Conservation (phyloP, 2,329 filamentous ascomycete species). For the Diplodia seriata region DNA sequence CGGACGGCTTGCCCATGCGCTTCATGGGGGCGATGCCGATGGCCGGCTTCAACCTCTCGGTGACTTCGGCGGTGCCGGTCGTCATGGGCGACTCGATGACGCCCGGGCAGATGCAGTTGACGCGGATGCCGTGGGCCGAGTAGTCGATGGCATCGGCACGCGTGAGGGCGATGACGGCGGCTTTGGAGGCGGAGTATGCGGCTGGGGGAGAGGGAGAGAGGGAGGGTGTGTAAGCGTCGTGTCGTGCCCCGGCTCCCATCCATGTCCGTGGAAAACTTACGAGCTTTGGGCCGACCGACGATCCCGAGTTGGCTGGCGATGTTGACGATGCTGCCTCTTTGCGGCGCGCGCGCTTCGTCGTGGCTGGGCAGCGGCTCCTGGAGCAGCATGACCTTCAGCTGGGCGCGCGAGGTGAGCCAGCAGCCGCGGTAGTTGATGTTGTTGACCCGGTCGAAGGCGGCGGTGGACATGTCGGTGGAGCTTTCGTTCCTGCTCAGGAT, state of each 20-base stretch:
- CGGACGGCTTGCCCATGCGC: conserved; percentile 57
- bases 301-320: conserved; percentile 61
- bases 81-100: conserved; percentile 54
- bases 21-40: conserved; percentile 57
- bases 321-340: conserved; percentile 60
- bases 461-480: conserved; percentile 56
- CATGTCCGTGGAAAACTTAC: conserved; percentile 42
- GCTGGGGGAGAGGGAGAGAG: conserved; percentile 44
- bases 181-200: conserved; percentile 65
- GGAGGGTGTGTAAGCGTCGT: not conserved
- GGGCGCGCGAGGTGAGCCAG: conserved; percentile 62
- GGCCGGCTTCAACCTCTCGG: conserved; percentile 47
- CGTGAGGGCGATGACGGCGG: conserved; percentile 65
- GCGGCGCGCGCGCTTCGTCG: conserved; percentile 49
- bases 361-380: conserved; percentile 60
- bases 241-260: no score
- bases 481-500: conserved; percentile 54
- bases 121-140: conserved; percentile 56
- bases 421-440: conserved; percentile 65
- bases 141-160: conserved; percentile 64
- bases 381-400: conserved; percentile 59
- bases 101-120: conserved; percentile 66
- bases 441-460: conserved; percentile 61
- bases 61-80: conserved; percentile 40
- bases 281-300: conserved; percentile 39